Conservation (phyloP, 495 filamentous ascomycete genomes). For the Cudoniella acicularis region DNA sequence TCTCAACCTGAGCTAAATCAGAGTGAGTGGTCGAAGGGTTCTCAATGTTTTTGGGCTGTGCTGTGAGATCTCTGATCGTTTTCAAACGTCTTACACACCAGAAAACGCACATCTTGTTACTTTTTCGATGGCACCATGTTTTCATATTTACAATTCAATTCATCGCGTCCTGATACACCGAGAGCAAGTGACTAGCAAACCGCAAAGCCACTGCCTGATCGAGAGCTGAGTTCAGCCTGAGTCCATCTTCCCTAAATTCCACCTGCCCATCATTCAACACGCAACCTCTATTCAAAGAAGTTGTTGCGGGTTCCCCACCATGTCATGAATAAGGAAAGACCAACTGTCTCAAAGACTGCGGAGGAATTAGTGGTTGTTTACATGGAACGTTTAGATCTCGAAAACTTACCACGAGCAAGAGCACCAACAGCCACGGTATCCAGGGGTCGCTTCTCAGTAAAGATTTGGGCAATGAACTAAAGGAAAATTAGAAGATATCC, state of each 20-base stretch:
- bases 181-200: constrained; percentile 16
- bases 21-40: too few species aligned
- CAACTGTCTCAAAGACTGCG: constrained; percentile 80
- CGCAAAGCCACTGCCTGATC: constrained; percentile 15
- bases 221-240: constrained; percentile 16
- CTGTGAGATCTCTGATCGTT: too few species aligned
- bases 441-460: constrained; percentile 85
- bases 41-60: too few species aligned
- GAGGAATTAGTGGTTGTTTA: background rate
- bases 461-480: constrained; percentile 79
- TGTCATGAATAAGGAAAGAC: constrained; percentile 84
- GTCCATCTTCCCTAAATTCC: background rate
- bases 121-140: too few species aligned
- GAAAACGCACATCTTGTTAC: too few species aligned
- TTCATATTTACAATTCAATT: background rate
- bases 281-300: constrained; percentile 58
- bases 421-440: constrained; percentile 86
- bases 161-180: constrained; percentile 5
- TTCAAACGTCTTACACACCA: too few species aligned
- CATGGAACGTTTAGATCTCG: too few species aligned
- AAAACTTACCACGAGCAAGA: constrained; percentile 54
- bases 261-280: background rate
- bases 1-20: too few species aligned
- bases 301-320: constrained; percentile 96
- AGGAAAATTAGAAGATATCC: too few species aligned